A percentile compares a stretch with the other conserved stretches of the same genome.
phyloP scores from a whole-genome alignment of 495 filamentous ascomycete species.

The Penicillium salamii region DNA sequence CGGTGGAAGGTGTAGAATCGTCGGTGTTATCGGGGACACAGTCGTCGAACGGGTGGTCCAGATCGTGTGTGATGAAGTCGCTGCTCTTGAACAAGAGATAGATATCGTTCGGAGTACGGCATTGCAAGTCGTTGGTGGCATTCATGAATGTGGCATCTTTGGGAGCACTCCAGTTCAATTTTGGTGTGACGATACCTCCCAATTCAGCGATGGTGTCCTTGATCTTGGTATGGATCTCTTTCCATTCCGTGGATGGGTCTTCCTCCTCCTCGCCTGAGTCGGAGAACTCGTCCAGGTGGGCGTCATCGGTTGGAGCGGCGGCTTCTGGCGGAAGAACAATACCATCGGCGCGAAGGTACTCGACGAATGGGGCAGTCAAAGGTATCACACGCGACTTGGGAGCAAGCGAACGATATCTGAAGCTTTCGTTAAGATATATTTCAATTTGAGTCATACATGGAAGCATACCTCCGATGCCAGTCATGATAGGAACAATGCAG shows the following conservation, averaged over 20 bases:
- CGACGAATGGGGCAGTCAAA: slow-evolving; percentile 68
- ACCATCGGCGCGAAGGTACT: slow-evolving; percentile 88
- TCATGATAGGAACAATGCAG: slow-evolving; percentile 89
- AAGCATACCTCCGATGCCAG: slow-evolving; percentile 67
- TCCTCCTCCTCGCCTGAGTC: slow-evolving; percentile 45
- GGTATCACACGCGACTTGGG: slow-evolving; percentile 84
- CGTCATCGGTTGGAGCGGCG: slow-evolving; percentile 32
- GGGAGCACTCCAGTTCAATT: slow-evolving; percentile 95
- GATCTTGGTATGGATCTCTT: slow-evolving; percentile 72
- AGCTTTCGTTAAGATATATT: background rate
- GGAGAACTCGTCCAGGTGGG: slow-evolving; percentile 35
- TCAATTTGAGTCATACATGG: slow-evolving; percentile 4
- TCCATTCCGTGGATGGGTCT: slow-evolving; percentile 60
- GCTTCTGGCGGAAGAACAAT: slow-evolving; percentile 73
- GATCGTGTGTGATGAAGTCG: slow-evolving; percentile 89
- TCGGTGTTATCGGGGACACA: slow-evolving; percentile 48
- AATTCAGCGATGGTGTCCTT: slow-evolving; percentile 72
- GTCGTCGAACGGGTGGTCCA: slow-evolving; percentile 88
- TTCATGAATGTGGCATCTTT: slow-evolving; percentile 97
- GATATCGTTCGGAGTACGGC: slow-evolving; percentile 80
- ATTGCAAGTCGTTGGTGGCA: slow-evolving; percentile 87
- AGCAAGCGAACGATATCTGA: slow-evolving; percentile 73
- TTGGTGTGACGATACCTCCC: slow-evolving; percentile 80
- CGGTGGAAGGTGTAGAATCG: background rate
- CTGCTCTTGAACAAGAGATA: slow-evolving; percentile 91